Base-by-base conservation (phyloP, 1,284 basidiomycete species). In the Cutaneotrichosporon arboriforme region DNA sequence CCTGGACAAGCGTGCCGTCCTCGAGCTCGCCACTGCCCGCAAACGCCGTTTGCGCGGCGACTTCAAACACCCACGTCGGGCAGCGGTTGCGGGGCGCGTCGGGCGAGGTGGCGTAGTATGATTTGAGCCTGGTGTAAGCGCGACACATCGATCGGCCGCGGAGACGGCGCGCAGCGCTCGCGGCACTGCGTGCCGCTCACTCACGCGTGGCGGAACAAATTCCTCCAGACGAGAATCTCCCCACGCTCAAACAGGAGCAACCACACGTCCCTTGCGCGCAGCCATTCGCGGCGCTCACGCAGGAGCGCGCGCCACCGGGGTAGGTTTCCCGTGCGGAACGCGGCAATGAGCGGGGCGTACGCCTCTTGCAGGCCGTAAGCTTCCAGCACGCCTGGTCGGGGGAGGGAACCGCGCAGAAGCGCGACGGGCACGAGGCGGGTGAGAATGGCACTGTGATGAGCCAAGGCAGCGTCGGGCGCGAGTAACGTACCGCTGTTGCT, bases 161-260 rank as follows among this genome's bases (percentile, higher is more conserved):
- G 9, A 15, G 37, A 12, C 17, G 15, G 13, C 37, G 37, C 17
- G 12, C 22, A n/a, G n/a, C n/a, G n/a, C n/a, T n/a, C n/a, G n/a
- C n/a, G n/a, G n/a, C n/a, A n/a, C n/a, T n/a, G n/a, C n/a, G n/a
- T n/a, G n/a, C n/a, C n/a, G n/a, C n/a, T 1, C 1, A 69, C 75
- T 66, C 52, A 76, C 74, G 69, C 65, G 46, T 61, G 54, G 5
- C 76, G 64, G 51, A 77, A 69, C 17, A 78, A 58, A 49, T 73
- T 76, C 20, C 77, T 59, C 72, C 75, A 74, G 8, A 78, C 72
- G 17, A 78, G 58, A 8, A 75, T 71, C 61, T 76, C 76, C 17
- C 74, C 76, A 26, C 76, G 66, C 52, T 77, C 75, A 37, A 65
- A 70, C 36, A 76, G 54, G 1, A 77, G 59, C 49, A 77, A 62